Percentiles rank a stretch among this genome's conserved stretches.
These are phyloP conservation scores for Pleoardoris graminearum DNA, from an alignment of 2,329 filamentous ascomycete species.

Conservation along the genomic window DNA sequence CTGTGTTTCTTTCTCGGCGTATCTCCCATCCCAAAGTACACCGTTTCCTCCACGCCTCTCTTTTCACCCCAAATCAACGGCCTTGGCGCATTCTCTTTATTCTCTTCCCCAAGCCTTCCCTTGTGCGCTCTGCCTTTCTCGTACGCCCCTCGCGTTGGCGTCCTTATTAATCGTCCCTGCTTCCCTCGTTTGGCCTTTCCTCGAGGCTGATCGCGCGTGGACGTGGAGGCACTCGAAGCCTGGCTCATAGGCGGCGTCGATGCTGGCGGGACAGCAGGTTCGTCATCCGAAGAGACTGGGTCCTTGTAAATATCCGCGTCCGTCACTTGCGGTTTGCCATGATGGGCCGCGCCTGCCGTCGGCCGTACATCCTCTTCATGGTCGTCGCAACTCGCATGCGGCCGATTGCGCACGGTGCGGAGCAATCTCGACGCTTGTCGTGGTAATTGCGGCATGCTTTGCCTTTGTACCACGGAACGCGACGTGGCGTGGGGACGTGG, in stretches of 20 bases:
- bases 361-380: constrained; percentile 35
- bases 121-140: constrained; percentile 16
- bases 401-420: constrained; percentile 32
- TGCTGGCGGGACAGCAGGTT: constrained; percentile 17
- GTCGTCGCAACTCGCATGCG: constrained; percentile 43
- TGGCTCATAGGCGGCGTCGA: constrained; percentile 11
- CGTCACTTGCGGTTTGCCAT: not conserved
- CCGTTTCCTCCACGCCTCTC: not conserved
- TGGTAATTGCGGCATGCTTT: constrained; percentile 20
- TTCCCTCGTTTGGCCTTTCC: not conserved
- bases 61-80: constrained; percentile 11
- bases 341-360: not conserved
- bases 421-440: constrained; percentile 30
- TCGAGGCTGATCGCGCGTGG: too few relatives aligned
- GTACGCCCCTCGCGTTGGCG: constrained; percentile 14
- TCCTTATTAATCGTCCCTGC: constrained; percentile 4
- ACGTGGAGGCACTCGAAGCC: too few relatives aligned
- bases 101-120: constrained; percentile 8
- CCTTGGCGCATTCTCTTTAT: constrained; percentile 21
- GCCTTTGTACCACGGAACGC: too few relatives aligned
- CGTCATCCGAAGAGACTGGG: constrained; percentile 29
- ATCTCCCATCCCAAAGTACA: constrained; percentile 17
- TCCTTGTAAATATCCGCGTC: constrained; percentile 23
- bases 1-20: constrained; percentile 10
- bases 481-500: too few relatives aligned